Conservation (phyloP, 2,329 filamentous ascomycete species). For the Botryotinia narcissicola region DNA sequence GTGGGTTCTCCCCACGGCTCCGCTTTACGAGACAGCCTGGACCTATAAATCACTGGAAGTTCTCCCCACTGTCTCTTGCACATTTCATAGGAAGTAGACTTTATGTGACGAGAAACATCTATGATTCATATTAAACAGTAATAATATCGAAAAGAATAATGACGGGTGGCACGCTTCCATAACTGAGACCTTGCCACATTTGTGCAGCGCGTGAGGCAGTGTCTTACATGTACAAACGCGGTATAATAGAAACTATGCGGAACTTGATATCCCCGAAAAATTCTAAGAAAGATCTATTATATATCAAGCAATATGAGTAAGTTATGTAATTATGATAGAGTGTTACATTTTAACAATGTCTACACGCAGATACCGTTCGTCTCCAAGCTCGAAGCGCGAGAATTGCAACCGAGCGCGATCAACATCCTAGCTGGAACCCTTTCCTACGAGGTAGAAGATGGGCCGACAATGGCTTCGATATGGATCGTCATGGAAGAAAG, state of each 20-base stretch:
- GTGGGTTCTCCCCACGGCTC: background rate
- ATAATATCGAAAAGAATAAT: background rate
- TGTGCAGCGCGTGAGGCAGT: background rate
- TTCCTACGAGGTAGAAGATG: background rate
- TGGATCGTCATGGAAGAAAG: too few species aligned
- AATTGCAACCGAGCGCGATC: background rate
- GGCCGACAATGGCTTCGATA: background rate
- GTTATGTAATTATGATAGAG: background rate
- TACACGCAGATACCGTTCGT: background rate
- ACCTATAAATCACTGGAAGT: too few species aligned
- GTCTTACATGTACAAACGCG: background rate
- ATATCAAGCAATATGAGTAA: background rate
- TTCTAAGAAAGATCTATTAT: background rate
- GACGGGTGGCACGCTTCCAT: background rate
- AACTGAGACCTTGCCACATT: background rate
- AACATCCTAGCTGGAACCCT: background rate
- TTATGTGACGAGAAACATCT: background rate
- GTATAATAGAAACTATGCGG: background rate
- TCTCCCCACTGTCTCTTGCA: background rate
- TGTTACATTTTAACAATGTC: background rate
- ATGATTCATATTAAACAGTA: background rate
- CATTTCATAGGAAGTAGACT: background rate
- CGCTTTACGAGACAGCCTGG: background rate
- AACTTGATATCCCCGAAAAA: too few species aligned
- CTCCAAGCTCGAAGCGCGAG: slow-evolving; percentile 1